Percentiles rank a stretch among this genome's conserved stretches.
These are phyloP conservation scores for Phanerochaete sordida DNA, from an alignment of 768 basidiomycete genomes.

Conservation along the genomic window DNA sequence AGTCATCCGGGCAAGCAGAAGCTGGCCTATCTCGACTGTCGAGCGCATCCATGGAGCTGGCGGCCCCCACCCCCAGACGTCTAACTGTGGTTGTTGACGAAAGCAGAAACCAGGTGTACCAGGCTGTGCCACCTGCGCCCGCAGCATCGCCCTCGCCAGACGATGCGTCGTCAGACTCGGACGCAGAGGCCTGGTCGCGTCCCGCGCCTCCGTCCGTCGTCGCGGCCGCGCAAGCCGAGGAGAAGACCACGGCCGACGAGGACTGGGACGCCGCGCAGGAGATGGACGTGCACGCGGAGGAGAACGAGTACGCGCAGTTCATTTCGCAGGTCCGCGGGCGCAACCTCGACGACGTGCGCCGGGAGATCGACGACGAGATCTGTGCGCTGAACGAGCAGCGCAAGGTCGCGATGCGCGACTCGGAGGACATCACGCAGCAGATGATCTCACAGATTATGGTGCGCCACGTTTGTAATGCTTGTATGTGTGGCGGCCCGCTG, in stretches of 20 bases:
- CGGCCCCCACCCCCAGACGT: not conserved
- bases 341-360: slow-evolving; percentile 74
- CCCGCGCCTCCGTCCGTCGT: not conserved
- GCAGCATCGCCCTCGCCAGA: slow-evolving; percentile 22
- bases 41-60: not conserved
- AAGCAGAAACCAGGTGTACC: not conserved
- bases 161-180: not conserved
- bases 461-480: slow-evolving; percentile 4
- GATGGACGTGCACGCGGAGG: slow-evolving; percentile 75
- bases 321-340: slow-evolving; percentile 88
- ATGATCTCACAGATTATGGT: slow-evolving; percentile 86
- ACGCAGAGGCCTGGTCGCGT: not conserved
- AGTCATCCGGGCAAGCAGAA: not conserved
- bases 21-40: not conserved
- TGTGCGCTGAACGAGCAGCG: slow-evolving; percentile 73
- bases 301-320: slow-evolving; percentile 89
- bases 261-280: slow-evolving; percentile 84
- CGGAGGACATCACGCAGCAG: slow-evolving; percentile 92
- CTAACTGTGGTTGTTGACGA: not conserved
- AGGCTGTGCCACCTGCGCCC: not conserved
- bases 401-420: slow-evolving; percentile 88
- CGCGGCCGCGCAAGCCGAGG: slow-evolving; percentile 20
- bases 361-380: slow-evolving; percentile 93
- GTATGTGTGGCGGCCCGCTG: not conserved
- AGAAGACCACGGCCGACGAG: slow-evolving; percentile 30